Conservation (phyloP, 2,329 filamentous ascomycete species). For the Aspergillus puulaauensis region DNA sequence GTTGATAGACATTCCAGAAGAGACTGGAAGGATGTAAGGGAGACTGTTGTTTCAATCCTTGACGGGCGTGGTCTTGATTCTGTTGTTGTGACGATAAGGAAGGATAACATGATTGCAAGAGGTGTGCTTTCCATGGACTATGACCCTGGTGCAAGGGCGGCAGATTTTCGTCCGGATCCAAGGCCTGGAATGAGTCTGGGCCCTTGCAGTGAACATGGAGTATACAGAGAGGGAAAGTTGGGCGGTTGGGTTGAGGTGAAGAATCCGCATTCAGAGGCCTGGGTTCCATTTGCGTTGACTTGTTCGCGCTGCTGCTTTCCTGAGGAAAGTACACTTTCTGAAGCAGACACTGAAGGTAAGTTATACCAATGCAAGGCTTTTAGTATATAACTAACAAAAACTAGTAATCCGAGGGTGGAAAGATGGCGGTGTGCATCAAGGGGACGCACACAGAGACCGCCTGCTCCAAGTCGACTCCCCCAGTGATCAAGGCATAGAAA, state of each 20-base stretch:
- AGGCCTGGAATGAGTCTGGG: not conserved
- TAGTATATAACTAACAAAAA: not conserved
- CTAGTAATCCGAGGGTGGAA: not conserved
- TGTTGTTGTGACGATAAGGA: not conserved
- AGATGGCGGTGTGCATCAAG: not conserved
- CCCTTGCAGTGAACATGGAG: not conserved
- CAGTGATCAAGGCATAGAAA: not conserved
- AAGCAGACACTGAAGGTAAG: not conserved
- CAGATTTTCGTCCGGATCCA: not conserved
- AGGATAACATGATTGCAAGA: not conserved
- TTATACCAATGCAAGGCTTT: not conserved
- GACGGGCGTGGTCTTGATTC: not conserved
- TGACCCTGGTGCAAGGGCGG: not conserved
- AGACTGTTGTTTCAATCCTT: not conserved
- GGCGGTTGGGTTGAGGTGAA: not conserved
- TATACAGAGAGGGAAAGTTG: not conserved
- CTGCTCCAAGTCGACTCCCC: not conserved
- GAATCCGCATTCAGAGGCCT: not conserved
- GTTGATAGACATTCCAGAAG: not conserved
- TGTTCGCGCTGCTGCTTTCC: not conserved
- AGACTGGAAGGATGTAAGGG: not conserved
- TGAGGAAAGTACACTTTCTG: not conserved
- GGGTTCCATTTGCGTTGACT: not conserved
- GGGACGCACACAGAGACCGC: not conserved
- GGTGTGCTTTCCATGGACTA: not conserved